Conservation (phyloP, 495 filamentous ascomycete genomes). For the Tuber indicum region DNA sequence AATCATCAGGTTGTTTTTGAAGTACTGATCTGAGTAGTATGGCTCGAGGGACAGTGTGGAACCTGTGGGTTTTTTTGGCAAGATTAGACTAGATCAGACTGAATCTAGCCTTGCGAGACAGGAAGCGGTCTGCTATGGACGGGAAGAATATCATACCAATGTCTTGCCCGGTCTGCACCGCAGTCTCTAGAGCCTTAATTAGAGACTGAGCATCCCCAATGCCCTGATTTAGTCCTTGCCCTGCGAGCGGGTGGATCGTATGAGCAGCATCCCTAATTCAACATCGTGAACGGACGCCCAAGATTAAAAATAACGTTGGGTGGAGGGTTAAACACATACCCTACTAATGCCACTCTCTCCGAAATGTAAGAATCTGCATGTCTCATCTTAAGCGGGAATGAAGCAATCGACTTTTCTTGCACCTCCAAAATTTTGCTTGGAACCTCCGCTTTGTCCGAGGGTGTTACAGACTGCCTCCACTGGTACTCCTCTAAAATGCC, state of each 20-base stretch:
- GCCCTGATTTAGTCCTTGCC: constrained; percentile 91
- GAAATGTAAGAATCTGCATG: constrained; percentile 89
- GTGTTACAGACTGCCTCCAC: constrained; percentile 72
- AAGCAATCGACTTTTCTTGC: constrained; percentile 74
- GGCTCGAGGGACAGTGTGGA: constrained; percentile 61
- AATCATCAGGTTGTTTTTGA: constrained; percentile 74
- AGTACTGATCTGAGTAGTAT: constrained; percentile 72
- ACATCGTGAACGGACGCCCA: neutral
- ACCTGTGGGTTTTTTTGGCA: constrained; percentile 25
- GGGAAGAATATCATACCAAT: constrained; percentile 51
- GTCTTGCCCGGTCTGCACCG: constrained; percentile 76
- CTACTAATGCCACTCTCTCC: constrained; percentile 78
- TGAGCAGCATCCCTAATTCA: constrained; percentile 69
- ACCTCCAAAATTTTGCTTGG: constrained; percentile 59
- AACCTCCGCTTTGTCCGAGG: constrained; percentile 47
- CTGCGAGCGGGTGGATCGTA: constrained; percentile 87
- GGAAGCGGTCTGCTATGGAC: neutral
- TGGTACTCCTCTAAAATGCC: constrained; percentile 66
- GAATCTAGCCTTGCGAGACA: neutral
- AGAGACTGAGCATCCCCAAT: constrained; percentile 78
- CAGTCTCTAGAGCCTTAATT: constrained; percentile 63
- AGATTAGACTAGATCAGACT: neutral
- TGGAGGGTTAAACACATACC: constrained; percentile 40
- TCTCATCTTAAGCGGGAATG: constrained; percentile 82
- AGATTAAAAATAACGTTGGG: constrained; percentile 3